Base-by-base conservation (phyloP, 768 basidiomycete species). In the Pisolithus orientalis region DNA sequence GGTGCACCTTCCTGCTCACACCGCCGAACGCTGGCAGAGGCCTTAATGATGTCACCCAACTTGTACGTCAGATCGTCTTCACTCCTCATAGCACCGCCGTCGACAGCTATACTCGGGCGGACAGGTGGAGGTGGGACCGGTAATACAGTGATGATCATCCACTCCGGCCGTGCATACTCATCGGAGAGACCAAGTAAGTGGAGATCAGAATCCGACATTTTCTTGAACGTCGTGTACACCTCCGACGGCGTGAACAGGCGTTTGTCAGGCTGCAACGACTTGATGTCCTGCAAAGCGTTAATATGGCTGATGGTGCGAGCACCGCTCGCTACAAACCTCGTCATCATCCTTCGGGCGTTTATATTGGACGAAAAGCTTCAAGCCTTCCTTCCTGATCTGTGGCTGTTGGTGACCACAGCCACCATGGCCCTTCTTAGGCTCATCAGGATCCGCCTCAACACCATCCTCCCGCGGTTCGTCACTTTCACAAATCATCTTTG, bases 41-140 rank as follows among this genome's bases (percentile, higher is more conserved):
- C 87, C 64, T 96, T 95, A 72, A 98, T 89, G 65, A 98, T 92
- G 54, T 98, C 94, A 31, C 90, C 90, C 2, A 99, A 81, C 65
- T 99, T 98, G 75, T 95, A 97, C 2, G 96, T 99, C 76, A 98
- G 75, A 71, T 98, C 96, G 62, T 98, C 96, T 71, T 99, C 96
- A 60, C 91, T 92, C 40, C 94, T 82, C 87, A 95, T 93, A 1
- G 90, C 86, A 48, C 95, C 94, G 21, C 95, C 95, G 60, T 98
- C 95, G 28, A 97, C 90, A 11, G 95, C 88, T 52, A 99, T 97
- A 71, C 93, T 95, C 0, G 96, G 96, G 46, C 96, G 91, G 50
- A 99, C 96, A 7, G 96, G 93, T 6, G 95, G 95, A 1, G 96
- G 96, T 1, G 96, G 96, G 0, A 99, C 95, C 34, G 96, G 96